Evolutionary conservation across 1,284 basidiomycete genomes (phyloP), one percentile per base, ranked within the genome.

Genomic region (Trichosporon sp.): DNA sequence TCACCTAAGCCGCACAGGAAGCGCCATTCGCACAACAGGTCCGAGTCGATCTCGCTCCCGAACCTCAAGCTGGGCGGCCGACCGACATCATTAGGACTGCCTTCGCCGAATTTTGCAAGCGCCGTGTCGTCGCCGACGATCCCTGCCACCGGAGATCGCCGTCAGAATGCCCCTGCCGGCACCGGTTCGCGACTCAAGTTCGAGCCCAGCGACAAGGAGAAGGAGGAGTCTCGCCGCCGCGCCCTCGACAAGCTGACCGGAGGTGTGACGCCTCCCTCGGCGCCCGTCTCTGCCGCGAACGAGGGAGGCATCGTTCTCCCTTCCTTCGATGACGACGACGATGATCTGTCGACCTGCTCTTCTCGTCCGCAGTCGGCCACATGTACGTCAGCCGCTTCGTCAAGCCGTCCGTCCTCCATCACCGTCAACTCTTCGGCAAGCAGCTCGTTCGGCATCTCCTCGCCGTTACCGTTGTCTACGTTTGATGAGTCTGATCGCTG

Each of bases 221-320:
- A 73, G 61, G 73, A 75, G 29, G 77, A 78, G 62, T 77, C 70
- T 2, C 67, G 78, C 5, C 69, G 74, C 1, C 73, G 72, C 31
- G 76, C 78, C 10, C 68, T 79, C 23, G 76, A 78, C 56, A 75
- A 76, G 63, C 73, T 79, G 25, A 78, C 72, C 2, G 78, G 76
- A 14, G 65, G 66, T 3, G 60, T 21, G 29, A 7, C n/a, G 14
- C 60, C 25, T 9, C 25, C 57, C 2, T 34, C 23, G 6, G 56
- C 33, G n/a, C 57, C 64, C 7, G 68, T 65, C 37, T 58, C 58
- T 10, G 33, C 54, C 29, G 37, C 63, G 5, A 56, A 66, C 11
- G 31, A 54, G 49, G 49, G 49, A n/a, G 74, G 74, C 31, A 77
- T 79, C 52, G 65, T 71, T 10, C 66, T 79, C 1, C 78, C 78